Base-by-base conservation (phyloP, 768 basidiomycete species). In the Termitomyces sp. region DNA sequence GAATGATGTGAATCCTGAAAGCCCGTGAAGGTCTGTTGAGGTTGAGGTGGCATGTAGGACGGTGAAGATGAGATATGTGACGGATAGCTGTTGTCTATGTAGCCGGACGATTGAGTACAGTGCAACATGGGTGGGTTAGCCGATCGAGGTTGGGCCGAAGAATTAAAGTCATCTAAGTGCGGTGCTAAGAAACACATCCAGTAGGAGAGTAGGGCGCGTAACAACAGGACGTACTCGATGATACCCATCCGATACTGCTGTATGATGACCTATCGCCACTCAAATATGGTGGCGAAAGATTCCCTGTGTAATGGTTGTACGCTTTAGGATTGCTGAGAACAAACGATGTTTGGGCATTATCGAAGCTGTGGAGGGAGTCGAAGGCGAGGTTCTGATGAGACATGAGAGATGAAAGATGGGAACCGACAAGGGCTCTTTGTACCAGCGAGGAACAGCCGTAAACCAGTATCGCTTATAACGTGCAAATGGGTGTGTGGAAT, bases 251-350 rank as follows among this genome's bases (percentile, higher is more conserved):
- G 35, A 14, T 51, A 34, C 42, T 46, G n/a, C 41, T 46, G 34
- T 51, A 53, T 43, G 62, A 62, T 21, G 57, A 52, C 10, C 25
- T 25, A 7, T 25, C 51, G 17, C 14, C 41, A 42, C 21, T 60
- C 11, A 56, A 49, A 50, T 61, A 65, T 3, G 57, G 62, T 3
- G 55, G 23, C 2, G 57, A 58, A 35, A 52, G 32, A 10, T 53
- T 53, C 19, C 59, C 52, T 6, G 56, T 43, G 38, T 60, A 66
- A 37, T 56, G 49, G 45, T 61, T 54, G 56, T 66, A 62, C 11
- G 48, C 48, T 14, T 32, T 44, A 12, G 56, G 48, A 40, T 54
- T 59, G 42, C 29, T 44, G 21, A 53, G 34, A n/a, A 57, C 46
- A 48, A 58, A 61, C 12, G 58, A 51, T 21, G 58, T 6, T 25